Evolutionary conservation across 306 rosid species (phyloP), one percentile per base, ranked within the genome.

Genomic region (Boehmeria nivea): DNA sequence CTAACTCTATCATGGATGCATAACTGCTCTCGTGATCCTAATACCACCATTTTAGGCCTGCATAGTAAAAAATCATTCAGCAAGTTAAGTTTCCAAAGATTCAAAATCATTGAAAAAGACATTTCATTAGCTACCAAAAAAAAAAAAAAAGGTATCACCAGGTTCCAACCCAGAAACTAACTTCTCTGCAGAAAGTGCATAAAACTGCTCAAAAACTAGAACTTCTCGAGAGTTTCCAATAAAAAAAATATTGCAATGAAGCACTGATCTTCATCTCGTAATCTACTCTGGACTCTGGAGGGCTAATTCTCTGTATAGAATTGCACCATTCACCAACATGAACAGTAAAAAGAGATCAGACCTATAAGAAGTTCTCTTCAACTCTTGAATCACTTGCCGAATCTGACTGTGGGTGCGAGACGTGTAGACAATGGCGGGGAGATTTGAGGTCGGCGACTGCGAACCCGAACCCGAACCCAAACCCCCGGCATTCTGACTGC

Each of bases 371-470:
- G 87, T 87, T 68, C 83, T 81, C 70, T 87, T 84, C 72, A 91
- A 60, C 75, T 91, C 98, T 66, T 70, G 78, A 76, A 91, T 77
- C 14, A 91, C 98, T 84, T 91, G 98, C 33, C 93, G 98, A 59
- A 87, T 83, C 74, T 91, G 98, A 76, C 98, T 91, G 78, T 91
- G 98, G 60, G 98, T 91, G 57, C 98, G 96, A 2, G 95, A 87
- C 5, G 98, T 64, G 61, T 90, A 90, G 15, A 87, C 47, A 19
- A 91, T 84, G 50, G 91, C 69, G 54, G 96, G 84, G 73, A 67
- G 73, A 9, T 65, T 54, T 27, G 81, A 18, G 21, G 27, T 54
- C 48, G 33, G 44, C 1, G 87, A 64, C 64, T 76, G 83, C 38
- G 94, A 80, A 2, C 6, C 15, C 10, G 72, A 64, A 62, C 36